Conservation (phyloP, 768 basidiomycete genomes). For the Gymnopilus dilepis region DNA sequence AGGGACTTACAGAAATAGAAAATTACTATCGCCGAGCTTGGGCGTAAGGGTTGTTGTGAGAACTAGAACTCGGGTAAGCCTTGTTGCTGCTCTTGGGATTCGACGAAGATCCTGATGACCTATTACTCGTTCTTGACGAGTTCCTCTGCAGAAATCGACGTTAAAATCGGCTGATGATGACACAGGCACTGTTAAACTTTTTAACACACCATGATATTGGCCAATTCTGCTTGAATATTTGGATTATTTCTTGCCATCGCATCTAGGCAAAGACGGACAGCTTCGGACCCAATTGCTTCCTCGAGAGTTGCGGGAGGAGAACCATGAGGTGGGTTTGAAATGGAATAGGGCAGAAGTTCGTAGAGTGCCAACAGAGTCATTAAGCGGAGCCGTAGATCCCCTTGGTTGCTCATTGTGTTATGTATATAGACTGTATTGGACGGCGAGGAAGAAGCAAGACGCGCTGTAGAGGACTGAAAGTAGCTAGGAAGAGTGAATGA, state of each 20-base stretch:
- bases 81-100: neutral
- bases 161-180: neutral
- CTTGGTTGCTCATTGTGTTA: constrained; percentile 19
- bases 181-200: neutral
- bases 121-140: constrained; percentile 2
- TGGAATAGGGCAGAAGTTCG: constrained; percentile 37
- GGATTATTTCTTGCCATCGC: constrained; percentile 24
- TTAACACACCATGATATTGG: constrained; percentile 22
- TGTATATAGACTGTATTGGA: neutral
- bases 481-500: neutral
- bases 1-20: neutral
- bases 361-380: constrained; percentile 37
- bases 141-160: constrained; percentile 7
- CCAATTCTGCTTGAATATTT: constrained; percentile 14
- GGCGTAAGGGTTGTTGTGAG: neutral
- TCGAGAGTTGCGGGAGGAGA: constrained; percentile 30
- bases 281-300: constrained; percentile 31
- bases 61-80: constrained; percentile 2
- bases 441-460: neutral
- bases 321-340: constrained; percentile 34
- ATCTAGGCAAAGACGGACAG: constrained; percentile 31
- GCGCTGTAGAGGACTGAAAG: neutral
- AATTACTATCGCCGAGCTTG: neutral
- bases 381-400: constrained; percentile 31
- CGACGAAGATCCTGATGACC: neutral